Conservation (phyloP, 2,329 filamentous ascomycete genomes). For the Aspergillus quadrilineatus region DNA sequence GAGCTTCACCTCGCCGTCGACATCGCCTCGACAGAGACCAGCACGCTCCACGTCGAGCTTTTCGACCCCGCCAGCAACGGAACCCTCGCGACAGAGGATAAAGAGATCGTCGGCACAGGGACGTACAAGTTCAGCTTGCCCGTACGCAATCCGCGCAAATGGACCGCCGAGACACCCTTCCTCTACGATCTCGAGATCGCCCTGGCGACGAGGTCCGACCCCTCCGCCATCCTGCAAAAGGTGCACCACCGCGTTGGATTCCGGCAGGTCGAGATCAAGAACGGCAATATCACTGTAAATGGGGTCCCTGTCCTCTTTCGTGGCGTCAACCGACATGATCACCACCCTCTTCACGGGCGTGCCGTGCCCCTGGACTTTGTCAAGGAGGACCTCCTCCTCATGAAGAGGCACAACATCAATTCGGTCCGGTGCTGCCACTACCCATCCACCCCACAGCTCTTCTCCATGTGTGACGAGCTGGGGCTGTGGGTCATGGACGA, state of each 20-base stretch:
- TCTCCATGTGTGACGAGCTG: constrained; percentile 35
- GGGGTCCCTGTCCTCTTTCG: constrained; percentile 60
- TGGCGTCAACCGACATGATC: constrained; percentile 69
- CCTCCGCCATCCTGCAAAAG: constrained; percentile 21
- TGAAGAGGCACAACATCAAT: constrained; percentile 71
- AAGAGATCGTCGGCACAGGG: constrained; percentile 10
- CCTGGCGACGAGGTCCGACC: constrained; percentile 27
- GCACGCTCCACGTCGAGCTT: not conserved
- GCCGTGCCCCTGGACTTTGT: constrained; percentile 63
- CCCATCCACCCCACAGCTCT: constrained; percentile 46
- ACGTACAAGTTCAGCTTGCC: constrained; percentile 37
- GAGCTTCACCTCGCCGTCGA: constrained; percentile 53
- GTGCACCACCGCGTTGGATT: constrained; percentile 61
- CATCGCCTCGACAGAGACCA: constrained; percentile 33
- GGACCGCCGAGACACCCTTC: constrained; percentile 66
- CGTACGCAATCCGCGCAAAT: constrained; percentile 58
- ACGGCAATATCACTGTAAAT: constrained; percentile 58
- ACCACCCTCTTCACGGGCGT: constrained; percentile 64
- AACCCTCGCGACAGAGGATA: not conserved
- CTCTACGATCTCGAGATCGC: constrained; percentile 49
- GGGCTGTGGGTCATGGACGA: constrained; percentile 40
- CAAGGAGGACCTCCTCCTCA: constrained; percentile 61
- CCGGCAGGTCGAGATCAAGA: constrained; percentile 58
- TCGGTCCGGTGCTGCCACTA: constrained; percentile 69
- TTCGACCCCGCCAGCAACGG: constrained; percentile 13